These are phyloP conservation scores for Colletotrichum tropicicola DNA, from an alignment of 2,329 filamentous ascomycete genomes.

Conservation along the genomic window DNA sequence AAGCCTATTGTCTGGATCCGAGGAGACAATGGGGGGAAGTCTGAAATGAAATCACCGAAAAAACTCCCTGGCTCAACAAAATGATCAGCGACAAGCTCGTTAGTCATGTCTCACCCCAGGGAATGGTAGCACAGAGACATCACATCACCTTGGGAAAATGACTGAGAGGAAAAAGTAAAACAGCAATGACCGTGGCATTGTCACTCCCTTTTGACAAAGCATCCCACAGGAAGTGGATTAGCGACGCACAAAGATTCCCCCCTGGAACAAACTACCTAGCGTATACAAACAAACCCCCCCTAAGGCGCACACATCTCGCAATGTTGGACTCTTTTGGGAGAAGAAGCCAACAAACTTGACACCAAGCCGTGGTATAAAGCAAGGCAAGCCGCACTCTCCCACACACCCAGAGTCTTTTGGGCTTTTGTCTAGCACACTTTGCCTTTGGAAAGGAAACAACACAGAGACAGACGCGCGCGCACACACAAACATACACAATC, in stretches of 20 bases:
- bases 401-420: neutral
- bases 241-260: neutral
- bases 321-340: conserved; percentile 6
- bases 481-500: neutral
- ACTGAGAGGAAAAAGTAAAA: conserved; percentile 5
- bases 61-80: conserved; percentile 12
- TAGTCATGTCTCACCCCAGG: conserved; percentile 8
- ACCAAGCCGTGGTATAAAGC: neutral
- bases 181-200: too few relatives aligned
- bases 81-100: neutral
- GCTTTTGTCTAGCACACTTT: neutral
- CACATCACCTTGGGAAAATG: neutral
- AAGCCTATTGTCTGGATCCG: too few relatives aligned
- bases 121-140: conserved; percentile 10
- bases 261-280: conserved; percentile 21
- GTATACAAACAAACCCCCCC: neutral
- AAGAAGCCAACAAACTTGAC: neutral
- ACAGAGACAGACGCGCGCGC: neutral
- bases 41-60: neutral
- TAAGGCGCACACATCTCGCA: conserved; percentile 19
- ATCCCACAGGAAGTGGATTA: too few relatives aligned
- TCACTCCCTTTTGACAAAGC: too few relatives aligned
- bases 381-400: neutral
- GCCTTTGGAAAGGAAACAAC: neutral
- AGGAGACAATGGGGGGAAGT: too few relatives aligned